phyloP scores from a whole-genome alignment of 768 basidiomycete genomes.

The Pleurotus pulmonarius region DNA sequence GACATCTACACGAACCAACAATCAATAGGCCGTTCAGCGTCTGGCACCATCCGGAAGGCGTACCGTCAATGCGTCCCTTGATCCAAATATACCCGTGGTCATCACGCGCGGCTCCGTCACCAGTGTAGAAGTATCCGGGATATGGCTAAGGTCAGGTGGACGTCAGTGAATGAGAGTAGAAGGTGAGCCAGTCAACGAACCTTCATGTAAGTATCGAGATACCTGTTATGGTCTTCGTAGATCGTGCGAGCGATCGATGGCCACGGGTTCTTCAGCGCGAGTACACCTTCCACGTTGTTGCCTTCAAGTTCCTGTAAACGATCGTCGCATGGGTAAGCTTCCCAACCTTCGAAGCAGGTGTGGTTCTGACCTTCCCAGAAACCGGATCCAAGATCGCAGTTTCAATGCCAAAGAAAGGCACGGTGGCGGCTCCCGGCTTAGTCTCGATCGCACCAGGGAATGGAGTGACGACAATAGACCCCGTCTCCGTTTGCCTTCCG shows the following conservation, averaged over 20 bases:
- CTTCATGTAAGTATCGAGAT: slow-evolving; percentile 50
- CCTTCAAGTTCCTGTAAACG: slow-evolving; percentile 57
- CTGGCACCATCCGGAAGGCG: too few species aligned
- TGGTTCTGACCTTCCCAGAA: slow-evolving; percentile 53
- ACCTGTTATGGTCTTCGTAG: slow-evolving; percentile 86
- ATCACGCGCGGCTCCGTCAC: slow-evolving; percentile 93
- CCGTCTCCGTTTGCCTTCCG: slow-evolving; percentile 95
- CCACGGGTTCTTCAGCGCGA: slow-evolving; percentile 86
- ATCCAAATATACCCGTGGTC: slow-evolving; percentile 99
- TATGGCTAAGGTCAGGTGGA: slow-evolving; percentile 46
- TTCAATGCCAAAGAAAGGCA: slow-evolving; percentile 96
- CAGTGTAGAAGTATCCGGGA: slow-evolving; percentile 93
- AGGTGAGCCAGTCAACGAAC: slow-evolving; percentile 12
- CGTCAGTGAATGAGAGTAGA: not conserved
- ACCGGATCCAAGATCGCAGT: slow-evolving; percentile 83
- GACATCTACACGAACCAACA: slow-evolving; percentile 82
- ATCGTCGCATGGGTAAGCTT: not conserved
- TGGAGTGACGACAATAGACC: slow-evolving; percentile 91
- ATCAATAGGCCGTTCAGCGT: too few species aligned
- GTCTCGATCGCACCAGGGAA: slow-evolving; percentile 95
- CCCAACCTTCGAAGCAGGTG: not conserved
- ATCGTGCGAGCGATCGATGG: slow-evolving; percentile 93
- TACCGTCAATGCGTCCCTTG: slow-evolving; percentile 93
- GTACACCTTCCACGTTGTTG: slow-evolving; percentile 85
- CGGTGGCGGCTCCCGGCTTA: slow-evolving; percentile 94